These are phyloP conservation scores for Penicillium arizonense DNA, from an alignment of 495 filamentous ascomycete genomes.

Conservation along the genomic window DNA sequence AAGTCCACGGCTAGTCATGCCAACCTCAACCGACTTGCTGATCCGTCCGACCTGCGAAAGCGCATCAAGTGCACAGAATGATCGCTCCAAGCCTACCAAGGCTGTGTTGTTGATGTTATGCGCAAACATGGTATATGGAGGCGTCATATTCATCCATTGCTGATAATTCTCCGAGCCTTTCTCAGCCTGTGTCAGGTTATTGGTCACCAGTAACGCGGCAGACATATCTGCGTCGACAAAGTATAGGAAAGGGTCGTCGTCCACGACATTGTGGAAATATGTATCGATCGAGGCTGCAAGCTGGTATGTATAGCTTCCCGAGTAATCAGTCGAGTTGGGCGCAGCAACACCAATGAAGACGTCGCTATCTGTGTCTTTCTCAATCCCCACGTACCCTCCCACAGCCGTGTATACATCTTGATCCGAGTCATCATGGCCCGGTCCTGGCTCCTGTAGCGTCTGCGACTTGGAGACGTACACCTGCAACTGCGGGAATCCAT, in stretches of 20 bases:
- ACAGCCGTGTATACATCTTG: conserved; percentile 46
- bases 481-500: conserved; percentile 64
- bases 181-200: conserved; percentile 57
- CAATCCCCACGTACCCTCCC: conserved; percentile 55
- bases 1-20: conserved; percentile 64
- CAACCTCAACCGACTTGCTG: conserved; percentile 51
- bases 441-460: conserved; percentile 67
- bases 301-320: conserved; percentile 68
- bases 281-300: conserved; percentile 79
- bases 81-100: conserved; percentile 66
- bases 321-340: conserved; percentile 55
- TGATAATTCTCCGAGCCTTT: conserved; percentile 38
- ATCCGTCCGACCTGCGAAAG: conserved; percentile 60
- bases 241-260: conserved; percentile 50
- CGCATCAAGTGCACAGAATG: conserved; percentile 68
- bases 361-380: conserved; percentile 46
- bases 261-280: conserved; percentile 62
- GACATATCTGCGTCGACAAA: conserved; percentile 78
- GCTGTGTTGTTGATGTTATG: conserved; percentile 58
- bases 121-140: conserved; percentile 78
- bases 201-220: conserved; percentile 74
- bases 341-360: conserved; percentile 76
- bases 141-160: conserved; percentile 54
- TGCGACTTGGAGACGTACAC: conserved; percentile 71
- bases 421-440: conserved; percentile 39